Evolutionary conservation across 78 protist genomes (phyloP).

Genomic region (Corallochytrium limacisporum): DNA sequence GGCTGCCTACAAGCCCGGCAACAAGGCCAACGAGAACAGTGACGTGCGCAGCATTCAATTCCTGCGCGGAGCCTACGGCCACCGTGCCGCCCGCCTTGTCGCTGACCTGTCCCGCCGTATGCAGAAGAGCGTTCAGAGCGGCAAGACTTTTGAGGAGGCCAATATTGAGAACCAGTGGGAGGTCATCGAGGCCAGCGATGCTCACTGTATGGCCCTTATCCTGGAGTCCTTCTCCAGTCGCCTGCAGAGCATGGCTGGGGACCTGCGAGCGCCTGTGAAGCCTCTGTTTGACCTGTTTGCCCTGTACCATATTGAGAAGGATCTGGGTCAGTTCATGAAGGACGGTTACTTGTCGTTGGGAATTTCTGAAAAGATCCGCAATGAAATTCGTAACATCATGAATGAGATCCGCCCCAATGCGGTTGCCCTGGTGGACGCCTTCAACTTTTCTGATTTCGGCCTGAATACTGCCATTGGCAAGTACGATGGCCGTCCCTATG

Average conservation of each 20-base stretch:
- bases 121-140: neutral
- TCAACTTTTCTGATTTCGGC: conserved; percentile 1
- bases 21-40: neutral
- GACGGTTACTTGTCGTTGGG: too few species aligned
- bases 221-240: neutral
- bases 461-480: conserved; percentile 19
- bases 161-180: neutral
- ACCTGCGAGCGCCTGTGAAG: neutral
- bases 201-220: neutral
- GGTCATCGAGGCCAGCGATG: neutral
- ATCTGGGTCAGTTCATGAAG: neutral
- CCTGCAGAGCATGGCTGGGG: neutral
- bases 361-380: neutral
- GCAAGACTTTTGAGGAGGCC: neutral
- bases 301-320: neutral
- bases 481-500: conserved; percentile 3
- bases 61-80: neutral
- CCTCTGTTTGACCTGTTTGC: neutral
- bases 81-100: neutral
- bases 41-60: neutral
- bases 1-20: neutral
- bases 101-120: too few species aligned
- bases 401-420: conserved; percentile 26
- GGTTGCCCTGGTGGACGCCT: conserved; percentile 24
- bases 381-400: neutral